Evolutionary conservation across 2,329 filamentous ascomycete genomes (phyloP), one percentile per base, ranked within the genome.

Genomic region (Byssochlamys sp.): DNA sequence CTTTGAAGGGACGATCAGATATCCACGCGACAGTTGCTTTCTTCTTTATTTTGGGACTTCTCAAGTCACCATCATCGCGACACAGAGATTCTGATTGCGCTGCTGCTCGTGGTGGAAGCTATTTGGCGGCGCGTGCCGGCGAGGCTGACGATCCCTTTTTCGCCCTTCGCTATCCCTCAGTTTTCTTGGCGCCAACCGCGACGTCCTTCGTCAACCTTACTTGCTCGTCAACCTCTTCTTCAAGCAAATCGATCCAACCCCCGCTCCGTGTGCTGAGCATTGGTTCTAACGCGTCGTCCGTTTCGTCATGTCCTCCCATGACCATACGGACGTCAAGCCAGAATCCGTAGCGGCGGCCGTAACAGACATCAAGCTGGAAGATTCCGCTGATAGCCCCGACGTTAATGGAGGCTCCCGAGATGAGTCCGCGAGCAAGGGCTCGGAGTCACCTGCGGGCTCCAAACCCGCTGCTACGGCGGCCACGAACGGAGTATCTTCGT

Each of bases 221-320:
- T 35, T 52, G 33, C 31, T 27, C 51, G 29, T 57, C 56, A 53
- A 49, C 56, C 27, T 53, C 54, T 52, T 51, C 51, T 28, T 55
- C 31, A 51, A 53, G 50, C 53, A 58, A 49, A 58, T 58, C 50
- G 52, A 49, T 29, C 29, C 39, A 50, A 31, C 52, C 31, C 54
- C 31, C 45, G 29, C 25, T 51, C 54, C 54, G 57, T 39, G 53
- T 29, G 60, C 60, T 60, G 60, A 62, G 53, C 49, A 55, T 62
- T 62, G 62, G 57, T 58, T 57, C 62, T 63, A 61, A 61, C 60
- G 59, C 58, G 55, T 57, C 56, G 70, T 69, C 67, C 67, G 65
- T 68, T 67, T 72, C 70, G 71, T 73, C 71, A 76, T 75, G 73
- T 70, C 70, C 63, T 62, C 67, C 65, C 70, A 74, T 72, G 72